Conservation (phyloP, 2,329 filamentous ascomycete genomes). For the Leptoxyphium fumago region DNA sequence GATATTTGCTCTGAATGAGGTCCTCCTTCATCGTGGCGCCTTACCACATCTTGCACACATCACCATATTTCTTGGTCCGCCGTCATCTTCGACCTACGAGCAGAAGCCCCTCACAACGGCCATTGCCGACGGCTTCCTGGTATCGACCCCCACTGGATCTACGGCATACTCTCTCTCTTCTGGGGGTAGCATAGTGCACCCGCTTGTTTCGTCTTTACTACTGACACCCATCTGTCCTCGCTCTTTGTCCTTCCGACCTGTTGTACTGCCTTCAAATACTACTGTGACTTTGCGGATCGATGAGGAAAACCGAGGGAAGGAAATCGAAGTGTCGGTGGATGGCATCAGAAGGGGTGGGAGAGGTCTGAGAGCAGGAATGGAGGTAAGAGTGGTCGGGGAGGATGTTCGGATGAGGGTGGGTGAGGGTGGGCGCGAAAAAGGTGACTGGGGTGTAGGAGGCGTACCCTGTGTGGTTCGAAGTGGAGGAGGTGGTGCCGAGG, state of each 20-base stretch:
- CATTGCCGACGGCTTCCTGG: constrained; percentile 86
- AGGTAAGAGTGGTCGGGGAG: constrained; percentile 81
- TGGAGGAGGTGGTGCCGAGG: constrained; percentile 40
- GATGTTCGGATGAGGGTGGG: constrained; percentile 40
- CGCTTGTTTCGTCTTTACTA: constrained; percentile 72
- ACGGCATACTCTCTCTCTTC: constrained; percentile 92
- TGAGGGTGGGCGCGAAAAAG: constrained; percentile 14
- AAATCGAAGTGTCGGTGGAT: constrained; percentile 37
- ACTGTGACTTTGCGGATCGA: constrained; percentile 71
- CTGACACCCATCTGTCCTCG: constrained; percentile 90
- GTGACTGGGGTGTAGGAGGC: constrained; percentile 58
- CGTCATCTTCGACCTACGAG: constrained; percentile 6
- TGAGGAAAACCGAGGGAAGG: constrained; percentile 37
- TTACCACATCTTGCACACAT: constrained; percentile 85
- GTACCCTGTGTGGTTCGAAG: constrained; percentile 78
- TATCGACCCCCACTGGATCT: constrained; percentile 85
- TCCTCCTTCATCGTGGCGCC: constrained; percentile 80
- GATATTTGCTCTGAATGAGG: constrained; percentile 77
- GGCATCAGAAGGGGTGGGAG: constrained; percentile 27
- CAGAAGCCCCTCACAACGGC: constrained; percentile 83
- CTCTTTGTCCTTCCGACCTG: constrained; percentile 77
- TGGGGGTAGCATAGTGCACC: constrained; percentile 87
- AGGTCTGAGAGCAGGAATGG: constrained; percentile 37
- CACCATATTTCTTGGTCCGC: constrained; percentile 66
- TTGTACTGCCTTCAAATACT: constrained; percentile 77